Conservation (phyloP, 768 basidiomycete genomes). For the Calocera cornea region DNA sequence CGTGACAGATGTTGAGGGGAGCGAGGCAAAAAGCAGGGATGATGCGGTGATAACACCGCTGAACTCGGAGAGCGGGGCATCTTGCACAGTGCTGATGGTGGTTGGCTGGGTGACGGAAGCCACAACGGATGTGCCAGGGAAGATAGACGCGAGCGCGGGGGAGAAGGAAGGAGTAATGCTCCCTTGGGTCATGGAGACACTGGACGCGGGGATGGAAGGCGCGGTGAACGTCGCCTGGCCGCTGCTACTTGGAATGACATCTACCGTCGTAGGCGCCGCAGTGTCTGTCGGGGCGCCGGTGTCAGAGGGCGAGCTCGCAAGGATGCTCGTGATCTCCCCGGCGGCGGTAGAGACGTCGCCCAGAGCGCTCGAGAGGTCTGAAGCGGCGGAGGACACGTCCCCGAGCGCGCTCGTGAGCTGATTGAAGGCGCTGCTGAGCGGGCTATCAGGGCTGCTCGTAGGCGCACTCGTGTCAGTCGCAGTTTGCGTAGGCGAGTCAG, state of each 20-base stretch:
- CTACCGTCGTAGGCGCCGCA: neutral
- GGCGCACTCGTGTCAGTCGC: neutral
- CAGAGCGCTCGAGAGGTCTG: neutral
- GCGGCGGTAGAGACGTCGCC: neutral
- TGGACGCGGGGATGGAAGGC: neutral
- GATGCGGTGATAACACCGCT: neutral
- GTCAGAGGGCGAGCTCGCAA: neutral
- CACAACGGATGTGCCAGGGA: neutral
- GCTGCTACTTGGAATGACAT: neutral
- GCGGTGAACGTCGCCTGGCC: neutral
- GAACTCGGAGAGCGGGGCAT: neutral
- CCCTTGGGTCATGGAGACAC: neutral
- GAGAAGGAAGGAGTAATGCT: neutral
- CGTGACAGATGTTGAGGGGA: slow-evolving; percentile 1
- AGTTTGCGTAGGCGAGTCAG: too few species aligned
- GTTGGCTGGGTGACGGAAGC: neutral
- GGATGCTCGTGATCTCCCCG: neutral
- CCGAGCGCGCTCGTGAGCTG: neutral
- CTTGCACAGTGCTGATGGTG: neutral
- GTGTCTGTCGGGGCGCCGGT: neutral
- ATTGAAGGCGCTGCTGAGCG: neutral
- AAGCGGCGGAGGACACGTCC: neutral
- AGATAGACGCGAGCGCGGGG: neutral
- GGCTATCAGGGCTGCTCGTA: neutral
- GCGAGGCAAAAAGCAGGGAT: neutral